Percentiles rank a stretch among this genome's conserved stretches.
Evolutionary conservation across 208 protist genomes (phyloP).

Genomic region (Acanthamoeba lenticulata): DNA sequence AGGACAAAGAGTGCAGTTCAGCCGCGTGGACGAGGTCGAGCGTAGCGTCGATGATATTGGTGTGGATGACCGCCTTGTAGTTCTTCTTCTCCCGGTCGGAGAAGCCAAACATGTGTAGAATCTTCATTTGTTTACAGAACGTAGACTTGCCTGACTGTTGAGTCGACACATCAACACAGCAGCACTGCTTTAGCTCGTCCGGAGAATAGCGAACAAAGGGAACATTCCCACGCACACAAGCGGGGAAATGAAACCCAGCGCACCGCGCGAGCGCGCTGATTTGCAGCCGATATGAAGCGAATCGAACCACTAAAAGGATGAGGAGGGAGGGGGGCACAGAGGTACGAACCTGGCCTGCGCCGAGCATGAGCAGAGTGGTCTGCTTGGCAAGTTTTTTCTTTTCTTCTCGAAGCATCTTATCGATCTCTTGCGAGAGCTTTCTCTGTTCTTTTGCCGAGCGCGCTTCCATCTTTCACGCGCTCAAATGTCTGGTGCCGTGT

Average conservation of each 20-base stretch:
- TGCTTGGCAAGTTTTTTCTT: slow-evolving; percentile 13
- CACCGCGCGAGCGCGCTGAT: no score
- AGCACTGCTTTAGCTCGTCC: neutral
- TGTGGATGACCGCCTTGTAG: slow-evolving; percentile 79
- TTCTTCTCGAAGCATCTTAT: slow-evolving; percentile 48
- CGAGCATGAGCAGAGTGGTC: slow-evolving; percentile 53
- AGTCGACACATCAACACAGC: slow-evolving; percentile 53
- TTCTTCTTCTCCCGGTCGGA: slow-evolving; percentile 70
- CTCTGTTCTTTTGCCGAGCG: slow-evolving; percentile 23
- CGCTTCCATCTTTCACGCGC: neutral
- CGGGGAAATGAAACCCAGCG: neutral
- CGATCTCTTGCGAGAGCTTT: slow-evolving; percentile 48
- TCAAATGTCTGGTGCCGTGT: neutral
- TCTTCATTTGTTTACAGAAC: slow-evolving; percentile 89
- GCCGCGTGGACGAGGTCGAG: slow-evolving; percentile 46
- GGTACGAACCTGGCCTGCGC: neutral
- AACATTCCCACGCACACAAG: neutral
- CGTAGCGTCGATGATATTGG: slow-evolving; percentile 81
- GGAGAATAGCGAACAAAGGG: neutral
- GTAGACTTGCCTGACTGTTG: slow-evolving; percentile 90
- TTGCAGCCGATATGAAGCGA: no score
- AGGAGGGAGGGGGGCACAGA: neutral
- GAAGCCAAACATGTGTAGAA: slow-evolving; percentile 87
- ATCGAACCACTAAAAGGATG: no score
- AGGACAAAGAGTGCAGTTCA: neutral